Evolutionary conservation across 2,329 filamentous ascomycete genomes (phyloP), one percentile per base, ranked within the genome.

Genomic region (Botrytis aclada): DNA sequence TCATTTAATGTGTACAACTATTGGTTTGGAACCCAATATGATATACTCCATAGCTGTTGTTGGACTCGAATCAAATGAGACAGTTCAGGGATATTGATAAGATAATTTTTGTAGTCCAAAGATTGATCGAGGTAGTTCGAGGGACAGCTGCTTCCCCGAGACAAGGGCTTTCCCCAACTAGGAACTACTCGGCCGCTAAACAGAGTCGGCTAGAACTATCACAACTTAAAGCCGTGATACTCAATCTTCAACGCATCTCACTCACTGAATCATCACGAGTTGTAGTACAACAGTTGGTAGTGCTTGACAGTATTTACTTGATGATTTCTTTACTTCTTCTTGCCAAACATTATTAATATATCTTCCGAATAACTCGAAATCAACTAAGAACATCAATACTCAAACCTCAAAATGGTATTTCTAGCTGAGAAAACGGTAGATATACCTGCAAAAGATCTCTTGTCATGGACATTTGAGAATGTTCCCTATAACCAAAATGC

Each of bases 391-490:
- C 14, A 45, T 34, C 22, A 56, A 45, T n/a, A 41, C n/a, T 32
- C 41, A 39, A 34, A 25, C 34, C 9, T 32, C 37, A 67, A 25
- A 67, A 72, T 72, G 62, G 32, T 72, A 16, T 54, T 64, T 25
- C 34, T 76, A 62, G 75, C 69, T 62, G 69, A 54, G 69, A 73
- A 69, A 3, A 51, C n/a, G 6, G 41, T 66, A 70, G 72, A 39
- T 65, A 77, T 60, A 66, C 73, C 63, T 37, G 77, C 74, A 1
- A 78, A 77, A 58, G 79, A 79, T 61, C 66, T 79, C 34, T 20
- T 76, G 5, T 77, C 77, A 18, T 80, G 78, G 77, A 78, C 64
- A 25, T 77, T 80, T 43, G 76, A 78, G 51, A 71, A 77, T 41
- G 34, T 75, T 29, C 39, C 69, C 45, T 78, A 75, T 60, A 73